Evolutionary conservation across 805 yeast genomes (phyloP), one percentile per base, ranked within the genome.

Genomic region (Danielia reshetovae): DNA sequence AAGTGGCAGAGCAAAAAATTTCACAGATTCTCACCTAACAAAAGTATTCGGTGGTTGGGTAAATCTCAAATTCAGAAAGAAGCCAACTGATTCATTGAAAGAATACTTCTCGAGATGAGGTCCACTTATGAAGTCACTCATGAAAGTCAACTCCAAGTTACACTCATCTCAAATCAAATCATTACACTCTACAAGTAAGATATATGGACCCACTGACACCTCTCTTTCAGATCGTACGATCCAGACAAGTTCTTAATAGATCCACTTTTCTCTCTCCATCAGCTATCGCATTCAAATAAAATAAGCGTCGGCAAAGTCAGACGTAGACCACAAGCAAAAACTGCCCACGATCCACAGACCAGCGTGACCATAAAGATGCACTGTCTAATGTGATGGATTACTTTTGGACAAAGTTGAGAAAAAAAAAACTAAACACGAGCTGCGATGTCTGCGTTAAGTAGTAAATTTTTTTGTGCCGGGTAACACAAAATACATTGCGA

Each of bases 341-440:
- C 68, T 60, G 67, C 39, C 41, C 38, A 40, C 43, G 36, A 35
- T 23, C 36, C 45, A 35, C 48, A 34, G 38, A 43, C 41, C 37
- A 31, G 32, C 40, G 42, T 34, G 50, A 43, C 52, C 59, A 59
- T 58, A 55, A 38, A 48, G 56, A 53, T 63, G 82, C 76, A 77
- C 84, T 77, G 84, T 77, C 84, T 77, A 60, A 54, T 60, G 79
- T 69, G 78, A 74, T 67, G 81, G 82, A 73, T 64, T 56, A 69
- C 68, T 72, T 75, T 75, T 73, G 81, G 81, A 77, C 80, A 77
- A 75, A 76, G 81, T 75, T 57, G 58, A 55, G 43, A 45, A 54
- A 45, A 47, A 51, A 52, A 47, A 44, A 30, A 19, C 27, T 11
- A n/a, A 18, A 23, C 14, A 12, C 24, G 17, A 21, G 27, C 30